phyloP scores from a whole-genome alignment of 2,329 filamentous ascomycete genomes.

The Phialophora verrucosa region DNA sequence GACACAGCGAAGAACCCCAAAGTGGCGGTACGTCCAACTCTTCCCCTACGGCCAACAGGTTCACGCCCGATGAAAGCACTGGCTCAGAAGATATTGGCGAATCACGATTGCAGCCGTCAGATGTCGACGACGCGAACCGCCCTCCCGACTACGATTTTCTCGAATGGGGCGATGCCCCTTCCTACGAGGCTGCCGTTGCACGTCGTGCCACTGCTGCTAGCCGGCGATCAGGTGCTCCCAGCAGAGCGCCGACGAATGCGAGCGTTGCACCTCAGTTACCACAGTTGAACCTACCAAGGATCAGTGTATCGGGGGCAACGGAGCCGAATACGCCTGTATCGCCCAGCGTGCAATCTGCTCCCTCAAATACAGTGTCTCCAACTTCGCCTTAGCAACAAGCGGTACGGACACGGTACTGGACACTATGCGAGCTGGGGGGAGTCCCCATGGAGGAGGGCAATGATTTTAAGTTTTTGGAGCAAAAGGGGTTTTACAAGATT shows the following conservation, averaged over 20 bases:
- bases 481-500: not conserved
- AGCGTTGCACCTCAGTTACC: slow-evolving; percentile 31
- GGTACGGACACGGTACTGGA: slow-evolving; percentile 3
- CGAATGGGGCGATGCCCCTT: slow-evolving; percentile 51
- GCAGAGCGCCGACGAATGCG: slow-evolving; percentile 23
- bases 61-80: slow-evolving; percentile 38
- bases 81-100: slow-evolving; percentile 47
- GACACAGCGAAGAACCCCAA: slow-evolving; percentile 28
- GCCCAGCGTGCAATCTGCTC: not conserved
- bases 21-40: slow-evolving; percentile 39
- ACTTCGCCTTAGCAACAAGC: slow-evolving; percentile 8
- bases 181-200: slow-evolving; percentile 43
- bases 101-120: slow-evolving; percentile 40
- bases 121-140: slow-evolving; percentile 18
- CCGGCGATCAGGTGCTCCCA: slow-evolving; percentile 23
- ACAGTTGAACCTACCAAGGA: slow-evolving; percentile 37
- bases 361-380: slow-evolving; percentile 13
- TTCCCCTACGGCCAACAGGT: slow-evolving; percentile 41
- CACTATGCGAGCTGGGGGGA: not conserved
- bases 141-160: slow-evolving; percentile 52
- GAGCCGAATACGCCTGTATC: slow-evolving; percentile 38
- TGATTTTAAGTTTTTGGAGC: not conserved
- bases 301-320: slow-evolving; percentile 38
- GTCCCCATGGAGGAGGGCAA: not conserved
- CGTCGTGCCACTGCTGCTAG: slow-evolving; percentile 33